A percentile compares a stretch with the other conserved stretches of the same genome.
phyloP scores from a whole-genome alignment of 768 basidiomycete genomes.

The Hemileccinum rubropunctum region DNA sequence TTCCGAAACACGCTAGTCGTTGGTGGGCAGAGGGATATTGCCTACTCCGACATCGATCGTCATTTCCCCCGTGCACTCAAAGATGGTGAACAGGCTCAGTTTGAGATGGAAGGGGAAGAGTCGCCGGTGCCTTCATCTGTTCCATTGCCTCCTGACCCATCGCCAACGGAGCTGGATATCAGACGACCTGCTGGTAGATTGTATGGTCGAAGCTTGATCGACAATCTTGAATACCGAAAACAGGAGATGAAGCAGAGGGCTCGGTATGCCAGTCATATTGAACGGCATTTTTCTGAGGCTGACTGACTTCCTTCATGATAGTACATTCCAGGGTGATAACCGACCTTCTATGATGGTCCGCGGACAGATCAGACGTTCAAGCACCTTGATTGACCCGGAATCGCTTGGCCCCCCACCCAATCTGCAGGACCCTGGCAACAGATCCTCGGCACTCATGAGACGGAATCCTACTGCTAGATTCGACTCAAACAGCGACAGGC shows the following conservation, averaged over 20 bases:
- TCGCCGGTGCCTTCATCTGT: constrained; percentile 32
- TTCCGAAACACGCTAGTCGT: constrained; percentile 80
- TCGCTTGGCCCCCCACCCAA: constrained; percentile 50
- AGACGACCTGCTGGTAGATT: constrained; percentile 75
- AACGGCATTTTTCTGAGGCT: constrained; percentile 1
- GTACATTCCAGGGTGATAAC: constrained; percentile 85
- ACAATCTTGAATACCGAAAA: constrained; percentile 83
- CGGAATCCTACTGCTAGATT: constrained; percentile 61
- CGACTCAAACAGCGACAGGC: constrained; percentile 49
- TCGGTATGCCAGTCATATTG: constrained; percentile 50
- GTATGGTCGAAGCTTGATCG: constrained; percentile 87
- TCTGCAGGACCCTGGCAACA: constrained; percentile 44
- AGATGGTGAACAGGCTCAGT: constrained; percentile 76
- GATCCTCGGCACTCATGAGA: constrained; percentile 40
- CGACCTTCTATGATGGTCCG: constrained; percentile 94
- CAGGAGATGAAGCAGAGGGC: constrained; percentile 78
- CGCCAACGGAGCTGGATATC: constrained; percentile 31
- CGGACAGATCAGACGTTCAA: constrained; percentile 47
- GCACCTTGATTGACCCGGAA: constrained; percentile 73
- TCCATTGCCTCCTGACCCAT: constrained; percentile 28
- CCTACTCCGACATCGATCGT: constrained; percentile 58
- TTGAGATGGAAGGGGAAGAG: constrained; percentile 42
- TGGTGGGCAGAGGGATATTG: constrained; percentile 61
- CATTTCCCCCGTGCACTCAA: constrained; percentile 67
- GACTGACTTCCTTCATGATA: constrained; percentile 29